Base-by-base conservation (phyloP, 2,329 filamentous ascomycete genomes). In the Xylariales sp. region DNA sequence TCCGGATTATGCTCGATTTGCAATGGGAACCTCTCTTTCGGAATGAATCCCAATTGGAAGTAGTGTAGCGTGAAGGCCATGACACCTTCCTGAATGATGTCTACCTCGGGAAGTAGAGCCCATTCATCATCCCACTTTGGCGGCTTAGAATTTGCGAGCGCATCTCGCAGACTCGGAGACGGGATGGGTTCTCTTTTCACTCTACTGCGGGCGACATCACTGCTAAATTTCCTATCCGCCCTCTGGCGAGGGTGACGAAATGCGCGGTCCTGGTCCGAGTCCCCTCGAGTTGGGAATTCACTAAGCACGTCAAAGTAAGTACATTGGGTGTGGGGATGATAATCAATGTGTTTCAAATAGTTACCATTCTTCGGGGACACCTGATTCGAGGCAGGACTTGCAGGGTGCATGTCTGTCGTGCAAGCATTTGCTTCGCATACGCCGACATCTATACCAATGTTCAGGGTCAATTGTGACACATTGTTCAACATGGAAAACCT, bases 11-110 rank as follows among this genome's bases (percentile, higher is more conserved):
- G 64, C 28, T 60, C 63, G n/a, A 80, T 60, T 5, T 64, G 63
- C 18, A 67, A 59, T 1, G 66, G 61, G 39, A 79, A 78, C 38
- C 66, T 59, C 18, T 71, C 62, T 56, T 76, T 78, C 4, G 71
- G 72, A 24, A 80, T 73, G 51, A 80, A 80, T 18, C 76, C 73
- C 5, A 80, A 68, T 55, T 80, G 76, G 47, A 79, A 78, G 52
- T 76, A 80, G 49, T 77, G 67, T 5, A 61, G 61, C 1, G 69
- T 76, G 49, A 80, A 78, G 31, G 65, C 68, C 43, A 71, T 62
- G 44, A 78, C 68, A 5, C 66, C 73, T 36, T 78, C 73, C 18
- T 78, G 61, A 38, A 78, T 64, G 31, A 73, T 68, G 2, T 63
- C 55, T 12, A 76, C 51, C 2, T 70, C 68, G 9, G 75, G 74